Evolutionary conservation across 176 grass and related monocot species (phyloP), one percentile per base, ranked within the genome.

Genomic region (Paspalum vaginatum): DNA sequence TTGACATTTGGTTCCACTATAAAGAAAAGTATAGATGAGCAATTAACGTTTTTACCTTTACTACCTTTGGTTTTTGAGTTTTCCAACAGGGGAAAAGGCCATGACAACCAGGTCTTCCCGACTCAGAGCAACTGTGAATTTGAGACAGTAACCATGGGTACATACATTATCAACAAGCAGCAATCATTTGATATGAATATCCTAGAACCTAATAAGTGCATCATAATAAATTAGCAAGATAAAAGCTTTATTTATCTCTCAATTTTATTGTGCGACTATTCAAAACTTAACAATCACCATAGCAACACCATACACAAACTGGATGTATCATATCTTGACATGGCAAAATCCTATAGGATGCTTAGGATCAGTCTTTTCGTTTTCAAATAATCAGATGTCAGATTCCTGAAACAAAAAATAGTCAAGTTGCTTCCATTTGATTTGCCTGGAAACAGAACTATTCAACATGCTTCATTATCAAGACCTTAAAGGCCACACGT

Each of bases 1-100:
- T 38, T 56, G 11, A 51, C 57, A 42, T 81, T 69, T 81, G 51
- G 40, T 22, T 54, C 46, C 53, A 77, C 20, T 4, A 18, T 9
- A 15, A 46, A 51, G 80, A 18, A 83, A 69, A 80, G 73, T n/a
- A 32, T 32, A 32, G 32, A 32, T 1, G 9, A 65, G n/a, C 52
- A 70, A 77, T 44, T 39, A 8, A 50, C 15, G 50, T 55, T 72
- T 49, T 67, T 89, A 93, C 88, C 91, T 97, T 86, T 65, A 60
- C 25, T 70, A 77, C 72, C 27, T 77, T 83, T 48, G 78, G 56
- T 50, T 73, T 88, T 48, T 83, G 39, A 76, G 75, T 42, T 85
- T 83, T 91, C 94, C 94, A 93, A 77, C 94, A 97, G 69, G 70
- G 80, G 49, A 93, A 77, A 75, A 97, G 54, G 50, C 91, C 89